Evolutionary conservation across 139 green algal species (phyloP).

Genomic region (Chlorella sp.): DNA sequence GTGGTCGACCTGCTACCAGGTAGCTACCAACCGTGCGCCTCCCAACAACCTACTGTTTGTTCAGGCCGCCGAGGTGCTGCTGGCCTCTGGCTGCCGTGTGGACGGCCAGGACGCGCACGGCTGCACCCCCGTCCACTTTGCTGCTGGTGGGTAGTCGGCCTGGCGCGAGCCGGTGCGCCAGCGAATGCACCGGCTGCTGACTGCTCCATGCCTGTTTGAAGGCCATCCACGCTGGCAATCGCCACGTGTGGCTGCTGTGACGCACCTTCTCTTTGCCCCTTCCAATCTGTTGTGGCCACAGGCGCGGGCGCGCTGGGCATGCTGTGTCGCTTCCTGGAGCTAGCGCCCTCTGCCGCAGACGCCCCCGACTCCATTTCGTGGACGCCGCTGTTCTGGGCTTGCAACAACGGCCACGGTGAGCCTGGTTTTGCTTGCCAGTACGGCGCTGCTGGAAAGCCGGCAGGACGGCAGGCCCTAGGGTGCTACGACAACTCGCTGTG

Average conservation of each 20-base stretch:
- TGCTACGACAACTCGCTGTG: background rate
- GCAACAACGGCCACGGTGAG: slow-evolving; percentile 38
- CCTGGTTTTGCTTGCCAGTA: background rate
- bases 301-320: slow-evolving; percentile 62
- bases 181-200: background rate
- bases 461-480: background rate
- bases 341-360: background rate
- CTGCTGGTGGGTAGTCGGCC: slow-evolving; percentile 44
- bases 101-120: slow-evolving; percentile 89
- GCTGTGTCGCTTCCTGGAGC: slow-evolving; percentile 31
- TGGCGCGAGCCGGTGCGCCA: background rate
- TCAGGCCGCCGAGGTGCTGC: slow-evolving; percentile 59
- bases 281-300: no score
- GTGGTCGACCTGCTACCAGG: no score
- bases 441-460: background rate
- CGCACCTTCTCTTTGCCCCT: background rate
- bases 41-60: no score
- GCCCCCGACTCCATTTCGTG: slow-evolving; percentile 22
- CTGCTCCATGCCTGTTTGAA: background rate
- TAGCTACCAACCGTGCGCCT: no score
- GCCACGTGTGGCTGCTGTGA: background rate
- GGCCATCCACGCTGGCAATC: background rate
- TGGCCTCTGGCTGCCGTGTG: slow-evolving; percentile 78
- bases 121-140: slow-evolving; percentile 94
- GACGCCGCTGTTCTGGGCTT: slow-evolving; percentile 45